These are phyloP conservation scores for Dictyostelium brefeldianum DNA, from an alignment of 78 protist genomes.

Conservation along the genomic window DNA sequence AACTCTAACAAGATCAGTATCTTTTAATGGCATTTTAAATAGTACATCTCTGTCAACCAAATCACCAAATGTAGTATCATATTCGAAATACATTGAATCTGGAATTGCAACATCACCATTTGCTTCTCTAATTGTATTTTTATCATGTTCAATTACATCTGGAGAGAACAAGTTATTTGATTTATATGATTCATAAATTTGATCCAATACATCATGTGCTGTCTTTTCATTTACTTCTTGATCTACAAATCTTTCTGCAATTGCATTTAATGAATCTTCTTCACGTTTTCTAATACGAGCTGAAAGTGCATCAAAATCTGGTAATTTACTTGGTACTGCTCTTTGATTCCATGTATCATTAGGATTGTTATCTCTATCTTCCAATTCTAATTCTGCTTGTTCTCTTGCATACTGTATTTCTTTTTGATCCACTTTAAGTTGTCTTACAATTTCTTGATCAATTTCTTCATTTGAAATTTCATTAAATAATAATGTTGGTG, in stretches of 20 bases:
- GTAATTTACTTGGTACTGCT: slow-evolving; percentile 3
- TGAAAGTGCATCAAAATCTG: slow-evolving; percentile 14
- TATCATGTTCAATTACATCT: slow-evolving; percentile 47
- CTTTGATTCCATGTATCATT: not conserved
- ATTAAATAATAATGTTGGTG: not conserved
- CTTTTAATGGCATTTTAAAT: slow-evolving; percentile 62
- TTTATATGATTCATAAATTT: slow-evolving; percentile 9
- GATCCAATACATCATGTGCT: slow-evolving; percentile 35
- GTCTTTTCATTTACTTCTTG: slow-evolving; percentile 56
- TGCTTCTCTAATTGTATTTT: slow-evolving; percentile 28
- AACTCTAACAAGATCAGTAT: slow-evolving; percentile 63
- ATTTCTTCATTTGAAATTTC: not conserved
- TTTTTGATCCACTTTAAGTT: not conserved
- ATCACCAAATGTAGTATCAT: slow-evolving; percentile 52
- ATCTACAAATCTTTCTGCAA: slow-evolving; percentile 18
- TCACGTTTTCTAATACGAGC: not conserved
- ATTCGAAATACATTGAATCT: slow-evolving; percentile 15
- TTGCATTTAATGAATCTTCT: not conserved
- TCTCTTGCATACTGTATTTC: too few species aligned
- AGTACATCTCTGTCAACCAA: slow-evolving; percentile 61
- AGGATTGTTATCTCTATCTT: not conserved
- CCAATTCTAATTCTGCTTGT: not conserved
- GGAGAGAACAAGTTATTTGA: not conserved
- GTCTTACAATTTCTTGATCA: not conserved
- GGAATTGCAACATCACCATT: slow-evolving; percentile 67